These are phyloP conservation scores for Candida pseudofarinosa DNA, from an alignment of 805 yeast genomes.

Conservation along the genomic window DNA sequence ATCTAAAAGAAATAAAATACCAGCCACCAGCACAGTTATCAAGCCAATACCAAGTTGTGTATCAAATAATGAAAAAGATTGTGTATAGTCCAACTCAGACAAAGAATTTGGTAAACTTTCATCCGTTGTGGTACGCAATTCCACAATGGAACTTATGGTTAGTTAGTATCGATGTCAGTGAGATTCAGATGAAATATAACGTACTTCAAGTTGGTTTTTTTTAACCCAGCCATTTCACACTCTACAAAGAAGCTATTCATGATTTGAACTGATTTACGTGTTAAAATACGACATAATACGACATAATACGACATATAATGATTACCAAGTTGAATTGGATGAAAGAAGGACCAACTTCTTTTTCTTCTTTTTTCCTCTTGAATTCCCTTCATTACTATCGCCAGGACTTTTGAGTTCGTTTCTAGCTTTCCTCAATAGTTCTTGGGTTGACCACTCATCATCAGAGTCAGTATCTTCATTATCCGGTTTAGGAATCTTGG, in stretches of 20 bases:
- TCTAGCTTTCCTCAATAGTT: conserved; percentile 47
- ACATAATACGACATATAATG: conserved; percentile 1
- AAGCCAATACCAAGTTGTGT: conserved; percentile 48
- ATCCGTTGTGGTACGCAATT: conserved; percentile 47
- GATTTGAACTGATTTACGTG: not conserved
- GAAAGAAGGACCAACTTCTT: conserved; percentile 27
- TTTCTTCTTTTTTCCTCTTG: conserved; percentile 48
- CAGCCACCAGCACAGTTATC: conserved; percentile 44
- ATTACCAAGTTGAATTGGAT: conserved; percentile 11
- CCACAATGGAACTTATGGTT: conserved; percentile 38
- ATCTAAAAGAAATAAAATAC: conserved; percentile 43
- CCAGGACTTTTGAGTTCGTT: conserved; percentile 12
- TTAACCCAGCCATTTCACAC: conserved; percentile 13
- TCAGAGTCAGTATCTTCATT: conserved; percentile 19
- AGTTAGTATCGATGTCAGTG: not conserved
- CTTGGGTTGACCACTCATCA: conserved; percentile 47
- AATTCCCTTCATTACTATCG: conserved; percentile 22
- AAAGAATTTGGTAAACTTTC: conserved; percentile 43
- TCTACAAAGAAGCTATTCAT: not conserved
- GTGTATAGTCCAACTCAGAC: conserved; percentile 42
- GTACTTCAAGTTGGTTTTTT: conserved; percentile 22
- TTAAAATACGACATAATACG: not conserved
- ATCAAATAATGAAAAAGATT: conserved; percentile 44
- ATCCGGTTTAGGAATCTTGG: conserved; percentile 46
- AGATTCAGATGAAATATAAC: conserved; percentile 6